A percentile compares a stretch with the other conserved stretches of the same genome.
These are phyloP conservation scores for Bipolaris cookei DNA, from an alignment of 2,329 filamentous ascomycete genomes.

Conservation along the genomic window DNA sequence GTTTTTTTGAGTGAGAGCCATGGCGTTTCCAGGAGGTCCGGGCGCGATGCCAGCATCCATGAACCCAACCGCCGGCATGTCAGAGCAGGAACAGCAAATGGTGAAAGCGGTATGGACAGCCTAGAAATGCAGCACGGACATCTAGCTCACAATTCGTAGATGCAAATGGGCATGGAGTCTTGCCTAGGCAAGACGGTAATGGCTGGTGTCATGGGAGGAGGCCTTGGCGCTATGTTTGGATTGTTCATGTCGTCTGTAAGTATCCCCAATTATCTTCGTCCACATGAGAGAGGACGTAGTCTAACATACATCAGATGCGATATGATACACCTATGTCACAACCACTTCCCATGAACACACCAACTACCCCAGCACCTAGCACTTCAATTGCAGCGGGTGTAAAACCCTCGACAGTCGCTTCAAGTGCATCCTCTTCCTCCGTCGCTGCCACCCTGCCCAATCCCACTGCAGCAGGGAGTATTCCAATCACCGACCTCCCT, in stretches of 20 bases:
- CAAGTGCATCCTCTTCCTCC: conserved; percentile 57
- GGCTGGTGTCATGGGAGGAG: conserved; percentile 92
- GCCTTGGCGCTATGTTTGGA: conserved; percentile 90
- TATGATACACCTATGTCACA: conserved; percentile 88
- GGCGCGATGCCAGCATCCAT: conserved; percentile 34
- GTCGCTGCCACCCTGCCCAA: conserved; percentile 65
- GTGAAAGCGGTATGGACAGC: conserved; percentile 52
- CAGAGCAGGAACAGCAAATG: conserved; percentile 56
- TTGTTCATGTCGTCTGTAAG: conserved; percentile 96
- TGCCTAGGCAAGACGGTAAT: conserved; percentile 88
- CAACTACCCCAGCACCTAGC: conserved; percentile 53
- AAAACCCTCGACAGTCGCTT: conserved; percentile 11
- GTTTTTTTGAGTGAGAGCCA: conserved; percentile 13
- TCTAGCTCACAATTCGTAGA: conserved; percentile 58
- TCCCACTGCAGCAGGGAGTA: conserved; percentile 46
- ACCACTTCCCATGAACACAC: conserved; percentile 41
- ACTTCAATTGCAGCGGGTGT: conserved; percentile 13
- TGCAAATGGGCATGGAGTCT: conserved; percentile 87
- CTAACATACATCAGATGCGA: conserved; percentile 72
- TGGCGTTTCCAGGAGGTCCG: conserved; percentile 43
- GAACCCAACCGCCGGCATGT: conserved; percentile 48
- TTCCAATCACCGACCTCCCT: conserved; percentile 69
- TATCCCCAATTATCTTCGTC: conserved; percentile 25
- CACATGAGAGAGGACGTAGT: neutral
- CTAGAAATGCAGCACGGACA: neutral